Base-by-base conservation (phyloP, 2,329 filamentous ascomycete species). In the Ilyonectria destructans region DNA sequence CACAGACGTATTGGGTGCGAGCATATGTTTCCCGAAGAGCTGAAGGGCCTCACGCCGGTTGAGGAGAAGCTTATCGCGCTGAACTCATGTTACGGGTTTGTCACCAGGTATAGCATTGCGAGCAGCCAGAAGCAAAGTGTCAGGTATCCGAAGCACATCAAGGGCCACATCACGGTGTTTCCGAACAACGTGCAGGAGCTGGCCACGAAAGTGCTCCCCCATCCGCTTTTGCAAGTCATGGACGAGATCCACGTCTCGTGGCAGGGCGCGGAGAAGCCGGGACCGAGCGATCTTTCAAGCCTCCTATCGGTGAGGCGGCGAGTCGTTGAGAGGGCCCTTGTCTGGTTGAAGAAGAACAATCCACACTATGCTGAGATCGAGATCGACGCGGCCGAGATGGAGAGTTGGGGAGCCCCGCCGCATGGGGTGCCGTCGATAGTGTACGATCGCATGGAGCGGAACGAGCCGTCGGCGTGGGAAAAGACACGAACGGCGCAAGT, bases 371-470 rank as follows among this genome's bases (percentile, higher is more conserved):
- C 4, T 6, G 37, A 58, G 8, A 48, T 58, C 10, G 13, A 48
- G 10, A 48, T 58, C 2, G n/a, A 58, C 17, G 12, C 1, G 23
- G 19, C 9, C 6, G 56, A 58, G 26, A 21, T 58, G 17, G 43
- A 58, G 9, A 58, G 56, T 17, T 58, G 40, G 56, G 40, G 13
- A 0, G 43, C 43, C 0, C n/a, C 40, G 26, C 17, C 23, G 8
- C 40, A 58, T 21, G 10, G 26, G 9, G 43, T 49, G 43, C 56
- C 40, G 2, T 2, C 43, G 9, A 3, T 12, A 10, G 23, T 58
- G 15, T 48, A 33, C 12, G 15, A 49, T 12, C 56, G 43, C 9
- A 21, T 58, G n/a, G 56, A 56, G n/a, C 52, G 52, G 31, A 56
- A 56, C 9, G 52, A 56, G 33, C 52, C 33, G 6, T 29, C 52